Evolutionary conservation across 2,329 filamentous ascomycete genomes (phyloP).

Genomic region (Curvularia sp.): DNA sequence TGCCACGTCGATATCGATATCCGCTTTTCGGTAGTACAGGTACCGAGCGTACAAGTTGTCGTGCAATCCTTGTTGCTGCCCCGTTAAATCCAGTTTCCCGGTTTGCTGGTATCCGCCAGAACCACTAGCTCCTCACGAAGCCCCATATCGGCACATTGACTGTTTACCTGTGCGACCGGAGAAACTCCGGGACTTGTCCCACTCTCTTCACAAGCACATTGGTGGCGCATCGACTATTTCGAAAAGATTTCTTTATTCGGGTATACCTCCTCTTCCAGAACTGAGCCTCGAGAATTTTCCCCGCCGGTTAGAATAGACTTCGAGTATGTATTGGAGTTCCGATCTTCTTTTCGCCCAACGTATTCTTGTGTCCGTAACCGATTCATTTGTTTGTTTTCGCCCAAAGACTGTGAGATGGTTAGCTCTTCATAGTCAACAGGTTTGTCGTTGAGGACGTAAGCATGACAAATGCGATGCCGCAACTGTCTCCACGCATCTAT

Average conservation of each 20-base stretch:
- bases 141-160: neutral
- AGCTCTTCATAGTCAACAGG: neutral
- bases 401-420: neutral
- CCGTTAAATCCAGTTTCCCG: neutral
- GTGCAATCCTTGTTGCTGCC: neutral
- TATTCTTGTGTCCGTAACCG: neutral
- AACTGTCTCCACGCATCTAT: neutral
- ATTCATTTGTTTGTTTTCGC: neutral
- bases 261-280: neutral
- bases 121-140: conserved; percentile 2
- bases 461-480: neutral
- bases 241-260: neutral
- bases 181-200: neutral
- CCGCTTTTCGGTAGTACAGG: neutral
- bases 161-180: neutral
- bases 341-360: neutral
- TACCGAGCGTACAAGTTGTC: neutral
- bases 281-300: neutral
- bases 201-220: neutral
- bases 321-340: neutral
- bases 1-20: neutral
- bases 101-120: conserved; percentile 1
- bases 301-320: neutral
- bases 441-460: neutral
- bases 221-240: neutral